Percentiles rank a stretch among this genome's conserved stretches.
Evolutionary conservation across 345 rosid genomes (phyloP).

Genomic region (Salix udensis): DNA sequence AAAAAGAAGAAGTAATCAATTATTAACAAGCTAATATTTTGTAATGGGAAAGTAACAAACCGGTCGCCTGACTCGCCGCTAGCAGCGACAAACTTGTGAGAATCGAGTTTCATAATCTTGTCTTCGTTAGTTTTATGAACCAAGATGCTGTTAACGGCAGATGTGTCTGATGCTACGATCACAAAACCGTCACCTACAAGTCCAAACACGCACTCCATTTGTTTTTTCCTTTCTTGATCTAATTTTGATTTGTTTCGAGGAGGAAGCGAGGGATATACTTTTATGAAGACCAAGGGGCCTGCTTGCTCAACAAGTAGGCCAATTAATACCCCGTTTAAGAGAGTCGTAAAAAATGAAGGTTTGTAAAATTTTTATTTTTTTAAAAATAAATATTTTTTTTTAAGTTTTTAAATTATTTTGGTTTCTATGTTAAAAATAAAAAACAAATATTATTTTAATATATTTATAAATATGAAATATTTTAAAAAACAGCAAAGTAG

Average conservation of each 20-base stretch:
- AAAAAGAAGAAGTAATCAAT: background rate
- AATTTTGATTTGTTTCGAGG: background rate
- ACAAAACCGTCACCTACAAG: conserved; percentile 85
- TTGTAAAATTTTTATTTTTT: no score
- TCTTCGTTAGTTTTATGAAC: conserved; percentile 93
- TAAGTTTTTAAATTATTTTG: no score
- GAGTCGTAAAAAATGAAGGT: no score
- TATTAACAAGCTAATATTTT: background rate
- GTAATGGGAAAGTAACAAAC: conserved; percentile 19
- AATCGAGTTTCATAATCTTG: conserved; percentile 93
- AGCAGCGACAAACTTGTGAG: conserved; percentile 92
- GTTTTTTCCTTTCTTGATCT: background rate
- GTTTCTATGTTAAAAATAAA: no score
- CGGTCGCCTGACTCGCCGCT: conserved; percentile 97
- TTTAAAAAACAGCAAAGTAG: no score
- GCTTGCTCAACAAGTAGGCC: conserved; percentile 38
- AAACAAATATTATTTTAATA: no score
- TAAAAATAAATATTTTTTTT: no score
- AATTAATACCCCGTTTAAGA: no score
- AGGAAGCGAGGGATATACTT: background rate
- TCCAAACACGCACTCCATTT: conserved; percentile 96
- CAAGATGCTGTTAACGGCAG: conserved; percentile 86
- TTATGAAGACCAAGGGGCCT: background rate
- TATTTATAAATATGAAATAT: no score
- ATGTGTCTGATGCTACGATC: conserved; percentile 75